Conservation (phyloP, 225 moss, liverwort and hornwort genomes). For the Neckera pumila region DNA sequence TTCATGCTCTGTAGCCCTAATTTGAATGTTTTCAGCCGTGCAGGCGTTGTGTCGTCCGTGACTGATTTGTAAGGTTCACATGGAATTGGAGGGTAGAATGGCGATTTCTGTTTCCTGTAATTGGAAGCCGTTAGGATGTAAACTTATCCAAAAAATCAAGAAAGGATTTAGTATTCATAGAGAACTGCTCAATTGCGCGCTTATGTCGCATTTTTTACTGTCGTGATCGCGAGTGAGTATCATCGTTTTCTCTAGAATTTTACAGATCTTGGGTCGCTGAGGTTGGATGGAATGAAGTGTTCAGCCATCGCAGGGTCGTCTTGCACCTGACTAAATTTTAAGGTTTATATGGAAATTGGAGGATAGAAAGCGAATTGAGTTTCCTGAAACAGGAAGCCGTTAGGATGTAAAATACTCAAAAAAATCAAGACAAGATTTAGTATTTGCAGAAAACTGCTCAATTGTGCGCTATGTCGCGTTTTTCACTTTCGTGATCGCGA, state of each 20-base stretch:
- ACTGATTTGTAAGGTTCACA: neutral
- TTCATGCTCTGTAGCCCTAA: neutral
- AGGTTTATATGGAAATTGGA: neutral
- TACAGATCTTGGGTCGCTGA: neutral
- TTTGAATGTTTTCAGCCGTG: neutral
- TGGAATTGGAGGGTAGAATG: neutral
- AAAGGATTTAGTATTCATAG: neutral
- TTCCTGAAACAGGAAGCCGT: neutral
- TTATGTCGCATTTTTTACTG: neutral
- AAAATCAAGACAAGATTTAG: neutral
- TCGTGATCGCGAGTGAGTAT: neutral
- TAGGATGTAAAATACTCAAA: neutral
- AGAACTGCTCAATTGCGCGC: neutral
- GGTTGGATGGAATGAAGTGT: neutral
- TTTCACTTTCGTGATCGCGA: neutral
- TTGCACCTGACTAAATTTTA: neutral
- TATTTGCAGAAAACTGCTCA: neutral
- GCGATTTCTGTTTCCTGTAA: neutral
- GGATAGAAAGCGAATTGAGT: neutral
- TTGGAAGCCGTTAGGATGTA: neutral
- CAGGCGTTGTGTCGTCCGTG: neutral
- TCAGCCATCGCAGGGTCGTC: neutral
- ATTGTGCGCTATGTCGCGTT: neutral
- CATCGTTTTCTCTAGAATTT: neutral
- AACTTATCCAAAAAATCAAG: neutral